A percentile compares a stretch with the other conserved stretches of the same genome.
These are phyloP conservation scores for Tolypocladium endophyticum DNA, from an alignment of 2,329 filamentous ascomycete genomes.

Conservation along the genomic window DNA sequence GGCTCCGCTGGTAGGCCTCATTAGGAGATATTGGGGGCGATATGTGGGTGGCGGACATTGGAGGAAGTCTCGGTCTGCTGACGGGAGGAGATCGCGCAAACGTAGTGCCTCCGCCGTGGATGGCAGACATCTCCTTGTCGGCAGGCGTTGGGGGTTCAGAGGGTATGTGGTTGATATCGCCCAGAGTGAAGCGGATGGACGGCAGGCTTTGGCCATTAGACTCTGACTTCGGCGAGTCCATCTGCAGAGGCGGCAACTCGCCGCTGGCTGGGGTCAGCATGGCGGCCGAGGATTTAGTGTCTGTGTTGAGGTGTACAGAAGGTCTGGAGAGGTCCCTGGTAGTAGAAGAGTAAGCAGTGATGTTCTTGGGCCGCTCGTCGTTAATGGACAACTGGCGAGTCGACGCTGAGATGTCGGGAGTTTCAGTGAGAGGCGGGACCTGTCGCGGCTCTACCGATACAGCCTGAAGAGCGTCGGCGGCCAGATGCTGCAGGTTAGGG, in stretches of 20 bases:
- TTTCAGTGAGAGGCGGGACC: conserved; percentile 7
- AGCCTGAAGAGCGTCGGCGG: conserved; percentile 20
- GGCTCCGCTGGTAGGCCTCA: conserved; percentile 31
- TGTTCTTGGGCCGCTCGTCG: conserved; percentile 16
- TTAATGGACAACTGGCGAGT: conserved; percentile 22
- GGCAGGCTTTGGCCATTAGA: conserved; percentile 24
- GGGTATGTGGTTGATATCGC: conserved; percentile 20
- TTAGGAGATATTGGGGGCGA: conserved; percentile 41
- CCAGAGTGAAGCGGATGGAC: conserved; percentile 26
- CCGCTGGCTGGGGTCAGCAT: conserved; percentile 14
- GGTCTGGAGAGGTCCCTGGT: conserved; percentile 2
- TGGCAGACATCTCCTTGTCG: conserved; percentile 19
- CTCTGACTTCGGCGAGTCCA: conserved; percentile 24
- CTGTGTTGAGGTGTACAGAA: conserved; percentile 6
- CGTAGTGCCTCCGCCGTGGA: conserved; percentile 11
- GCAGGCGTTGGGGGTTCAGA: conserved; percentile 17
- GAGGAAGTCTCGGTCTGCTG: conserved; percentile 18
- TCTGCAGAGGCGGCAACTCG: conserved; percentile 25
- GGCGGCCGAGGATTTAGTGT: conserved; percentile 12
- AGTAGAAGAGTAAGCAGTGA: conserved; percentile 1
- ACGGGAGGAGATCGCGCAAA: conserved; percentile 25
- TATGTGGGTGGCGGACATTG: conserved; percentile 16
- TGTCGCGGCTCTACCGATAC: conserved; percentile 9
- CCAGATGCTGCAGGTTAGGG: conserved; percentile 18
- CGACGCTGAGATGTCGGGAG: conserved; percentile 17